Evolutionary conservation across 805 yeast species (phyloP).

Genomic region (Tetrapisispora taiwanensis): DNA sequence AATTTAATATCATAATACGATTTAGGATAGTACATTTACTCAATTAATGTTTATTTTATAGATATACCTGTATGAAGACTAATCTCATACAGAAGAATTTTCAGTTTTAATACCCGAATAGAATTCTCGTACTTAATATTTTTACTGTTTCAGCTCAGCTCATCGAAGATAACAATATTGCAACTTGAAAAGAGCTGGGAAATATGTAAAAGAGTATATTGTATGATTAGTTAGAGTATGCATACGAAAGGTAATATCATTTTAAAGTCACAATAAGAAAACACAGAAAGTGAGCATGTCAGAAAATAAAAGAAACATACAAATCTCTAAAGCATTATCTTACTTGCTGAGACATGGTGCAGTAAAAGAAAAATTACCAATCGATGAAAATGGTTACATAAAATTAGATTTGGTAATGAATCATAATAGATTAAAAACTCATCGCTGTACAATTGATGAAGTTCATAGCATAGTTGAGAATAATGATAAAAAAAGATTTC

Average conservation of each 20-base stretch:
- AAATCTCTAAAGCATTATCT: slow-evolving; percentile 65
- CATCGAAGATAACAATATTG: not conserved
- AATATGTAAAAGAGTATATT: no score
- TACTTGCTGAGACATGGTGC: slow-evolving; percentile 86
- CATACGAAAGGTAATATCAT: no score
- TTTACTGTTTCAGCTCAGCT: not conserved
- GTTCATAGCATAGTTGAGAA: slow-evolving; percentile 47
- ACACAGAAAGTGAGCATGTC: not conserved
- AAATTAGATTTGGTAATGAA: slow-evolving; percentile 41
- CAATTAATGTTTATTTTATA: no score
- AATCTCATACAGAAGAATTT: no score
- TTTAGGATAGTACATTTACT: no score
- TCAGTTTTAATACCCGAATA: no score
- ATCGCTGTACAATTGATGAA: slow-evolving; percentile 46
- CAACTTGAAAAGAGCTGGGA: no score
- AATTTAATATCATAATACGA: no score
- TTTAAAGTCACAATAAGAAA: no score
- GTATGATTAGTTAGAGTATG: no score
- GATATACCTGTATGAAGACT: no score
- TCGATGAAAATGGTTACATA: slow-evolving; percentile 62
- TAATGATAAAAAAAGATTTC: slow-evolving; percentile 67
- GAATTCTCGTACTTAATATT: no score
- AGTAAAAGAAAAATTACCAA: slow-evolving; percentile 47
- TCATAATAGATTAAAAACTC: slow-evolving; percentile 49
- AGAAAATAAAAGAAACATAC: slow-evolving; percentile 34